phyloP scores from a whole-genome alignment of 257 asterid species.

The Plectranthus barbatus region DNA sequence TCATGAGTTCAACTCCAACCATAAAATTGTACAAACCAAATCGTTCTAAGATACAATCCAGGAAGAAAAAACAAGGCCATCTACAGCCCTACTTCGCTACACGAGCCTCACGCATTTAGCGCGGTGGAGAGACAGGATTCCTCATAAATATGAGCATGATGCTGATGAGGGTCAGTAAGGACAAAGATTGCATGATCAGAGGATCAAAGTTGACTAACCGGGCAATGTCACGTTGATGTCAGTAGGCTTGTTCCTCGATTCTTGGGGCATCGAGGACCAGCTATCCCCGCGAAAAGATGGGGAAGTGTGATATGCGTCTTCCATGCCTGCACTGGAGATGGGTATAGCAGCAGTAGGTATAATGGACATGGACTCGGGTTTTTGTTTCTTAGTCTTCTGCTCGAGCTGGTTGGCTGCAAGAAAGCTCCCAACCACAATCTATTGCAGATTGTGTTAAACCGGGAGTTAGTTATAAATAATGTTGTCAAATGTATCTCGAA shows the following conservation, averaged over 20 bases:
- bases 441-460: neutral
- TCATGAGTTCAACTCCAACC: neutral
- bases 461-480: neutral
- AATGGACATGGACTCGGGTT: constrained; percentile 29
- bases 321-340: constrained; percentile 41
- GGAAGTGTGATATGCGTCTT: constrained; percentile 38
- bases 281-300: constrained; percentile 62
- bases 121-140: constrained; percentile 12
- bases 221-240: constrained; percentile 56
- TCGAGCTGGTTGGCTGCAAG: constrained; percentile 67
- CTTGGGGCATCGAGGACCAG: constrained; percentile 58
- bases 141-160: neutral
- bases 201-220: constrained; percentile 9
- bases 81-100: constrained; percentile 25
- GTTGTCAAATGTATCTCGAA: neutral
- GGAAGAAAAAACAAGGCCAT: neutral
- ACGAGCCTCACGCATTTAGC: constrained; percentile 16
- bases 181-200: neutral
- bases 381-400: constrained; percentile 60
- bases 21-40: constrained; percentile 20
- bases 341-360: constrained; percentile 42
- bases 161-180: constrained; percentile 23
- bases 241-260: constrained; percentile 44
- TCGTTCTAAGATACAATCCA: constrained; percentile 17
- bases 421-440: constrained; percentile 93